Conservation (phyloP, 129 eudicot genomes). For the Arctium lappa region DNA sequence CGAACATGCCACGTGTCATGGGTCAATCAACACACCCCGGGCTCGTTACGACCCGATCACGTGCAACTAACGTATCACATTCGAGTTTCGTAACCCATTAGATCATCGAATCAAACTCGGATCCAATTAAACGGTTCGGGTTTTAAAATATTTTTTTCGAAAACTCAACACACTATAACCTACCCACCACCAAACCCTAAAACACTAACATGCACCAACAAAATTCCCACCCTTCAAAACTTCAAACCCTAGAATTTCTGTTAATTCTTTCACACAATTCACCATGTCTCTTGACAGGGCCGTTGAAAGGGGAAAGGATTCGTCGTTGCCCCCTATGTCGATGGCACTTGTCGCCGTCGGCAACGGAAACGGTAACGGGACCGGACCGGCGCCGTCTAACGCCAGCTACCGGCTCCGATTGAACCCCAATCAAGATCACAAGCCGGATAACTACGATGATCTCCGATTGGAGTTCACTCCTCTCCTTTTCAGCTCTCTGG, state of each 20-base stretch:
- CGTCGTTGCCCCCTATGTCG: slow-evolving; percentile 23
- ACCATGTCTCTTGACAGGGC: slow-evolving; percentile 38
- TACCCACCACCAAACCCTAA: slow-evolving; percentile 10
- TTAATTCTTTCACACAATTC: neutral
- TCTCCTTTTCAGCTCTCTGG: slow-evolving; percentile 65
- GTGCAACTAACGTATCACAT: neutral
- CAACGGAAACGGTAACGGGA: slow-evolving; percentile 29
- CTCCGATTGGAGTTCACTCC: slow-evolving; percentile 68
- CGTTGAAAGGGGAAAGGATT: slow-evolving; percentile 34
- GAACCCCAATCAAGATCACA: slow-evolving; percentile 65
- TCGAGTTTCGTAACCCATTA: neutral
- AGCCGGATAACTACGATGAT: slow-evolving; percentile 74
- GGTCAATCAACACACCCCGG: neutral
- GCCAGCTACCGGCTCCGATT: slow-evolving; percentile 54
- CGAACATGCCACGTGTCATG: neutral
- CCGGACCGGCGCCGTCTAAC: slow-evolving; percentile 31
- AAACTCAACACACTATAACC: neutral
- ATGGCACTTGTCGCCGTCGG: slow-evolving; percentile 19
- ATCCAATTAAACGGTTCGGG: neutral
- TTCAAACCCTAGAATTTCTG: slow-evolving; percentile 14
- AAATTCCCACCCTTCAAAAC: neutral
- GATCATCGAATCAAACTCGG: neutral
- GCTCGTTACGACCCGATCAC: neutral
- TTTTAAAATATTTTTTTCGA: neutral
- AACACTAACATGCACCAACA: neutral